Conservation (phyloP, 371 early-diverging fungal genomes). For the Mortierella sp. region DNA sequence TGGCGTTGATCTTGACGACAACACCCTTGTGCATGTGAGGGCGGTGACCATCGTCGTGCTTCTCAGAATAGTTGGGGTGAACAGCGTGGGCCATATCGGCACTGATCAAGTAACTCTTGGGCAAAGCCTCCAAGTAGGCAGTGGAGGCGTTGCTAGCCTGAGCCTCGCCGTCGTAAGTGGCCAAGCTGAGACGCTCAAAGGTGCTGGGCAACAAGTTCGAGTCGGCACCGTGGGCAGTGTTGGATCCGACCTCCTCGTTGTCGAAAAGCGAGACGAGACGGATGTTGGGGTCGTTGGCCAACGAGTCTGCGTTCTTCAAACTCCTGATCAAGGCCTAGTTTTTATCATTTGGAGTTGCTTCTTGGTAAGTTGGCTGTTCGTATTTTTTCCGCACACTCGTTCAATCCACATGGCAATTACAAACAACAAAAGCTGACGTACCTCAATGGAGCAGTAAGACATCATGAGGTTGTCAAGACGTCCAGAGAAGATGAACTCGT, state of each 20-base stretch:
- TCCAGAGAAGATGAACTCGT: conserved; percentile 95
- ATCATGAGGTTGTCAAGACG: conserved; percentile 97
- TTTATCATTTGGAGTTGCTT: neutral
- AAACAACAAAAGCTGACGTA: conserved; percentile 11
- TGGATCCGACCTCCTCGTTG: conserved; percentile 98
- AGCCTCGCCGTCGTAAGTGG: conserved; percentile 55
- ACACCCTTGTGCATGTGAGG: conserved; percentile 95
- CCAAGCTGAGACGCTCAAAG: conserved; percentile 68
- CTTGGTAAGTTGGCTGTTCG: neutral
- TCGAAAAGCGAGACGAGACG: conserved; percentile 95
- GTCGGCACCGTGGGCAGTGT: conserved; percentile 96
- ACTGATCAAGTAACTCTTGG: conserved; percentile 89
- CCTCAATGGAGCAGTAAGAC: conserved; percentile 88
- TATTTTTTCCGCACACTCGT: neutral
- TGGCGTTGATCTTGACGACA: conserved; percentile 96
- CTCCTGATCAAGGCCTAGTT: conserved; percentile 70
- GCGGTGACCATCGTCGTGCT: conserved; percentile 93
- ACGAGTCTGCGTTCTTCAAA: conserved; percentile 49
- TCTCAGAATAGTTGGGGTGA: conserved; percentile 66
- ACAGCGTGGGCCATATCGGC: conserved; percentile 95
- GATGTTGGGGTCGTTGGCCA: conserved; percentile 82
- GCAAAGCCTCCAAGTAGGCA: conserved; percentile 88
- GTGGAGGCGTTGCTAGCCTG: conserved; percentile 46
- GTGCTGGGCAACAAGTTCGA: conserved; percentile 87
- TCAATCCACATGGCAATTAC: neutral